These are phyloP conservation scores for Hyaloscypha variabilis DNA, from an alignment of 495 filamentous ascomycete species.

Conservation along the genomic window DNA sequence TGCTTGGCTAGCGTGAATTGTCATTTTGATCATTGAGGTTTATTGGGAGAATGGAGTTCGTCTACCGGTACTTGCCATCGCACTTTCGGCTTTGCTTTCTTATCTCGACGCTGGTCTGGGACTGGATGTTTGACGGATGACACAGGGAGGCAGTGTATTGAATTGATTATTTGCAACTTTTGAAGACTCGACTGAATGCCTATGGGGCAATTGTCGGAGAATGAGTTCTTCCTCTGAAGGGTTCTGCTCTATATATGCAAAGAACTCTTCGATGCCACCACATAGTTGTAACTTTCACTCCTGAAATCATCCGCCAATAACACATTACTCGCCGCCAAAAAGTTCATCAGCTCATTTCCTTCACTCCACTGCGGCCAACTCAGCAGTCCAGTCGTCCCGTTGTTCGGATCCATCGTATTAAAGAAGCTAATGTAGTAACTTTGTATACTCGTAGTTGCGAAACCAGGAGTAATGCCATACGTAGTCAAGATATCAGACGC, in stretches of 20 bases:
- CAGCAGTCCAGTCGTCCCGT: constrained; percentile 39
- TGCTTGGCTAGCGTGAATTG: neutral
- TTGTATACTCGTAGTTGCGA: constrained; percentile 58
- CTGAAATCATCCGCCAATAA: constrained; percentile 66
- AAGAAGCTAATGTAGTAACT: constrained; percentile 68
- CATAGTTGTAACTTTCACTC: constrained; percentile 45
- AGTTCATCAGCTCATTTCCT: constrained; percentile 57
- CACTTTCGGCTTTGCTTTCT: too few relatives aligned
- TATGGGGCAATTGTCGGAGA: too few relatives aligned
- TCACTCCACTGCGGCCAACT: constrained; percentile 64
- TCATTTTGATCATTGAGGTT: neutral
- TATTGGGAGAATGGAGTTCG: neutral
- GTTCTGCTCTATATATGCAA: constrained; percentile 6
- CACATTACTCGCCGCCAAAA: constrained; percentile 45
- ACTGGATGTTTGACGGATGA: too few relatives aligned
- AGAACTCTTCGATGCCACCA: constrained; percentile 30
- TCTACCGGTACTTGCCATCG: too few relatives aligned
- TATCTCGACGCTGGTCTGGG: too few relatives aligned
- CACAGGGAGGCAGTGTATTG: neutral
- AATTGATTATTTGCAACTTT: neutral
- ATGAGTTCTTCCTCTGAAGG: too few relatives aligned
- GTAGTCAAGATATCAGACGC: constrained; percentile 50
- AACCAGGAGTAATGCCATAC: constrained; percentile 15
- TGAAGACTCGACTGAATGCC: neutral
- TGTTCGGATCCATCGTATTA: constrained; percentile 66